These are phyloP conservation scores for Tricholomella constricta DNA, from an alignment of 768 basidiomycete species.

Conservation along the genomic window DNA sequence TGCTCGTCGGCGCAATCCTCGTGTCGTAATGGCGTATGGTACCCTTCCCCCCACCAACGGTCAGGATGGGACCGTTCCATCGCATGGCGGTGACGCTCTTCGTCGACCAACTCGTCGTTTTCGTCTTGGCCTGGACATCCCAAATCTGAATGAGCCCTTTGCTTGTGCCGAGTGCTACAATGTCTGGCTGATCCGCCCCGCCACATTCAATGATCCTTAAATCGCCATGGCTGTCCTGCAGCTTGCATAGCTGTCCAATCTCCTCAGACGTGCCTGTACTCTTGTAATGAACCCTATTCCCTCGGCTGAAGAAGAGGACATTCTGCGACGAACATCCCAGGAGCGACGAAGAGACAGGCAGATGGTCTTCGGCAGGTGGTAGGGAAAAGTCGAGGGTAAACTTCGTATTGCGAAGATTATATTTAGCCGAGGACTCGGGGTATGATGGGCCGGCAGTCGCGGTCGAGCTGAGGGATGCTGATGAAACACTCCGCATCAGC, in stretches of 20 bases:
- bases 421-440: constrained; percentile 37
- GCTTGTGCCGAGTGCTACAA: constrained; percentile 63
- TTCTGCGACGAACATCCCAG: constrained; percentile 47
- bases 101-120: constrained; percentile 55
- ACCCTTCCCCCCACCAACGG: constrained; percentile 67
- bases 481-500: constrained; percentile 35
- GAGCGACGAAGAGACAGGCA: constrained; percentile 22
- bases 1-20: constrained; percentile 26
- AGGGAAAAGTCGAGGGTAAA: constrained; percentile 34
- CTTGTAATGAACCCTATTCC: constrained; percentile 57
- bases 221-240: constrained; percentile 47
- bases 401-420: constrained; percentile 35
- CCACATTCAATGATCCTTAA: constrained; percentile 45
- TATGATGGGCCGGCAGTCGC: constrained; percentile 26
- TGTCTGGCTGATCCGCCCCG: constrained; percentile 32
- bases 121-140: constrained; percentile 62
- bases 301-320: constrained; percentile 51
- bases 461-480: constrained; percentile 28
- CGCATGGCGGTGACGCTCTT: constrained; percentile 62
- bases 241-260: constrained; percentile 51
- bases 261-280: constrained; percentile 43
- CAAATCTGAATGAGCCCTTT: constrained; percentile 72
- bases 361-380: constrained; percentile 15
- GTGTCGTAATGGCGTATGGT: constrained; percentile 55
- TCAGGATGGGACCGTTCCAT: constrained; percentile 69